Base-by-base conservation (phyloP, 331 rosid species). In the Pyrus hybrid region DNA sequence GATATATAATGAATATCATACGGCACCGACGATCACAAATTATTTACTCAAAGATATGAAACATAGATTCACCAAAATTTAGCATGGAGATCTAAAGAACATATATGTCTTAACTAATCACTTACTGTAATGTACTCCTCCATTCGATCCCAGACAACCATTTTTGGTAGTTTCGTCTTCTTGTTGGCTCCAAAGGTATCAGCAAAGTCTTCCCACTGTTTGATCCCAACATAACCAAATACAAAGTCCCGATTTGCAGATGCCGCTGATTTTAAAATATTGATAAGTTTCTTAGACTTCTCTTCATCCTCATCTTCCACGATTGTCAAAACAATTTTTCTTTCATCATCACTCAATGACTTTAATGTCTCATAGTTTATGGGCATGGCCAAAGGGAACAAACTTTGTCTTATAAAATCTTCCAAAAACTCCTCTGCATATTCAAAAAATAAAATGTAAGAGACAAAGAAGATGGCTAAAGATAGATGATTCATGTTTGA, bases 221-320 rank as follows among this genome's bases (percentile, higher is more conserved):
- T 84, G 80, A 87, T 79, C 73, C 99, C 97, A 57, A 92, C 96
- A 54, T 87, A 90, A 79, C 96, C 90, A 85, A 94, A 94, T 76
- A 94, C 80, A 74, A 94, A 82, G 83, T 92, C 97, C 13, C 92
- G 96, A 65, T 94, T 94, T 18, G 97, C 99, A 43, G 97, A 90
- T 70, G 99, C 99, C 56, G 97, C 97, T 71, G 88, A 95, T 85
- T 85, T 91, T 79, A 94, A 82, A 83, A 90, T 78, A 86, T 89
- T 86, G 66, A 89, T 62, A 80, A 92, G 81, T 26, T 87, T 88
- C 79, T 76, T 89, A 45, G 97, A 76, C 63, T 82, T 83, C 73
- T 88, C 99, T 30, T 87, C 90, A 13, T 76, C 80, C 84, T 94
- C 95, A 82, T 94, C 92, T 58, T 92, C 93, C 80, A 94, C 86